Conservation (phyloP, 2,329 filamentous ascomycete species). For the Clarireedia monteithiana region DNA sequence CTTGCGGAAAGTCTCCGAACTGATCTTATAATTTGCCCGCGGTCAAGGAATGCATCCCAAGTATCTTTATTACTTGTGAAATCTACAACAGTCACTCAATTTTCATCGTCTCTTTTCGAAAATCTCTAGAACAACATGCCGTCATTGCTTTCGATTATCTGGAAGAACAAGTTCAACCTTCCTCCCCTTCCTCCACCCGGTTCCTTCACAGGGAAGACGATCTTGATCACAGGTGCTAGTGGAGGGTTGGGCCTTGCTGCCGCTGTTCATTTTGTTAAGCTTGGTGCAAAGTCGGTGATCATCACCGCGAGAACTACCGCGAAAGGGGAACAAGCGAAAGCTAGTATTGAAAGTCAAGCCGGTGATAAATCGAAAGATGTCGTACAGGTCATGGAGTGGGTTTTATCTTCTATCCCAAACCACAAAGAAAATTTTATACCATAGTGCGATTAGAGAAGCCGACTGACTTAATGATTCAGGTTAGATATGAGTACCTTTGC, state of each 20-base stretch:
- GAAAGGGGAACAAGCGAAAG: slow-evolving; percentile 33
- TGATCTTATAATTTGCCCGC: not conserved
- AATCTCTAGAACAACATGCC: not conserved
- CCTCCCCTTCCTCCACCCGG: slow-evolving; percentile 20
- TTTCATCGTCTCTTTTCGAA: not conserved
- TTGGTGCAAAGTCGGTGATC: slow-evolving; percentile 34
- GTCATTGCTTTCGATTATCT: slow-evolving; percentile 10
- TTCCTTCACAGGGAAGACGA: slow-evolving; percentile 24
- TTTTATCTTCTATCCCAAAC: not conserved
- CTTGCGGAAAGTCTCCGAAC: slow-evolving; percentile 9
- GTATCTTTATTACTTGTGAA: too few relatives aligned
- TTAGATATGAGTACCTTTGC: slow-evolving; percentile 25
- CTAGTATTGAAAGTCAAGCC: slow-evolving; percentile 28
- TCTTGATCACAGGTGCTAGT: slow-evolving; percentile 37
- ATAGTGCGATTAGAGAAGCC: too few relatives aligned
- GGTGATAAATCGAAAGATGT: slow-evolving; percentile 13
- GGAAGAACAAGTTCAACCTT: slow-evolving; percentile 21
- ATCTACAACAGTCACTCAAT: too few relatives aligned
- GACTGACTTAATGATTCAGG: not conserved
- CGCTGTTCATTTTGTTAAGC: slow-evolving; percentile 33
- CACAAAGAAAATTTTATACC: not conserved
- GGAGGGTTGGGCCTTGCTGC: slow-evolving; percentile 35
- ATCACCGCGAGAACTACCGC: slow-evolving; percentile 33
- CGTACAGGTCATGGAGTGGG: slow-evolving; percentile 13
- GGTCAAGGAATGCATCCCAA: not conserved